Base-by-base conservation (phyloP, 257 asterid genomes). In the Nicotiana otophora region DNA sequence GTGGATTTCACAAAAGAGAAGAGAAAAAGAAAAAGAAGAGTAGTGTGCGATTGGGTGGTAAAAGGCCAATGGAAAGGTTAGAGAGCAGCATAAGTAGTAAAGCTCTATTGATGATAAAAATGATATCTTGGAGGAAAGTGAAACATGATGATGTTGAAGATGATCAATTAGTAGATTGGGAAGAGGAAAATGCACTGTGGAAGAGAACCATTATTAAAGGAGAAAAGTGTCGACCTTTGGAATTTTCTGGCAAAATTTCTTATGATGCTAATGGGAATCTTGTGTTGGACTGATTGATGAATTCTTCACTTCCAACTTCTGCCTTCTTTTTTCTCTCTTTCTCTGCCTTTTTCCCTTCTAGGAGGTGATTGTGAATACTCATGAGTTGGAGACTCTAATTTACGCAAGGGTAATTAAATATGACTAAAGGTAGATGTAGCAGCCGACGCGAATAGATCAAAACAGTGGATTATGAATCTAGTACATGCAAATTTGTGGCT, bases 151-250 rank as follows among this genome's bases (percentile, higher is more conserved):
- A 20, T 51, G 84, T 28, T 2, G 86, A 79, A 1, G 89, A 69
- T 8, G 79, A 85, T 1, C 12, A 72, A 23, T 20, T 46, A 74
- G 85, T 16, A 1, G 89, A 72, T 0, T 85, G 76, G 5, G 85
- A 84, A 12, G 93, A 87, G 0, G 88, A 83, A 78, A 90, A 85
- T 28, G 92, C 74, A 14, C 61, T 94, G 4, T 94, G 97, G 97
- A 94, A 87, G 92, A 94, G 93, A 83, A 88, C 93, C 10, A 93
- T 94, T 54, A 91, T 94, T 65, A 92, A 75, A 80, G 97, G 98
- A 6, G 98, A 87, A 26, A 92, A 88, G 84, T 94, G 97, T 80
- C 92, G 92, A 0, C 97, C 98, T 0, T n/a, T 90, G 79, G 88
- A 92, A 51, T 92, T 93, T 65, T 93, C 97, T 1, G 98, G 98